Evolutionary conservation across 2,329 filamentous ascomycete genomes (phyloP).

Genomic region (Calycina herbarum): DNA sequence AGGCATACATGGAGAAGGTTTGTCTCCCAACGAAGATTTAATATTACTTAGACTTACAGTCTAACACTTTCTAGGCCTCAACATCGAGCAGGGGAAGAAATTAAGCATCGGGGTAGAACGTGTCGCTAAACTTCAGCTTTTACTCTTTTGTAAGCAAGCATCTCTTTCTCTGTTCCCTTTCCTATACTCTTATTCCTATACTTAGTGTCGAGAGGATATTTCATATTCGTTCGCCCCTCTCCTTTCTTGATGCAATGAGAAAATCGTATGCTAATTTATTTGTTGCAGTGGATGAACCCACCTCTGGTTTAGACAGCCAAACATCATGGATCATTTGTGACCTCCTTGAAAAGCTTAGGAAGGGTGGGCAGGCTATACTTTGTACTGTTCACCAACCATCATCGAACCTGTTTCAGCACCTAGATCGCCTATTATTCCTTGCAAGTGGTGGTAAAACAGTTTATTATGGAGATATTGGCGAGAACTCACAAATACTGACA

Average conservation of each 20-base stretch:
- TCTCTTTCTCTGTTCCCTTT: no score
- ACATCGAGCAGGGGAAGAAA: slow-evolving; percentile 68
- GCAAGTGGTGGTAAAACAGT: slow-evolving; percentile 68
- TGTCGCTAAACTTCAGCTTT: slow-evolving; percentile 80
- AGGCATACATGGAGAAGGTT: slow-evolving; percentile 80
- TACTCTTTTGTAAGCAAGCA: slow-evolving; percentile 66
- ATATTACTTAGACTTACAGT: no score
- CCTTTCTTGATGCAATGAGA: no score
- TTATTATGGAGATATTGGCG: slow-evolving; percentile 57
- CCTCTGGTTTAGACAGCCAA: slow-evolving; percentile 9
- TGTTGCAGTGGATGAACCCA: slow-evolving; percentile 50
- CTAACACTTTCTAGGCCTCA: slow-evolving; percentile 34
- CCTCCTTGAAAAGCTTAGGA: slow-evolving; percentile 78
- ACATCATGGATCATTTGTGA: slow-evolving; percentile 75
- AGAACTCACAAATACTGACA: slow-evolving; percentile 18
- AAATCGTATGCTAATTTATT: no score
- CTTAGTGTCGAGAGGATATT: no score
- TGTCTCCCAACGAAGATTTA: neutral
- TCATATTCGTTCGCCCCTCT: no score
- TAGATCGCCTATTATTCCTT: slow-evolving; percentile 76
- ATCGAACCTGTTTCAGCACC: slow-evolving; percentile 87
- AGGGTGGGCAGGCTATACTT: slow-evolving; percentile 83
- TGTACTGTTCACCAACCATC: slow-evolving; percentile 95
- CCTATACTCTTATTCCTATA: no score
- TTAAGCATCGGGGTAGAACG: slow-evolving; percentile 92